Evolutionary conservation across 768 basidiomycete genomes (phyloP).

Genomic region (Omphalotus guepiniiformis): DNA sequence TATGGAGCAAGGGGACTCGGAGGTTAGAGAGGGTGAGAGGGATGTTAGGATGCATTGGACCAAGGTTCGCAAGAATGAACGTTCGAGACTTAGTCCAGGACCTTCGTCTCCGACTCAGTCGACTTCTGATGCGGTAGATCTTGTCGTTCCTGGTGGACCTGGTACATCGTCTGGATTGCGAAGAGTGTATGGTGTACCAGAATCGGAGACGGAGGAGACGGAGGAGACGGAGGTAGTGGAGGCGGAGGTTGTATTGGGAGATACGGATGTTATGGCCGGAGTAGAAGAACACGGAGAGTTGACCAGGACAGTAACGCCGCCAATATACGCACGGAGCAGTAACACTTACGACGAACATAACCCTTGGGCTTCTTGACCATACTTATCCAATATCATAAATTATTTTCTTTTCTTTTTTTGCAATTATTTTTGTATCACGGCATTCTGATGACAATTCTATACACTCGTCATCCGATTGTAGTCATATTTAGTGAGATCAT

Average conservation of each 20-base stretch:
- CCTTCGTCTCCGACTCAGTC: constrained; percentile 9
- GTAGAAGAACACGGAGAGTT: constrained; percentile 14
- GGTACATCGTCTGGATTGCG: constrained; percentile 41
- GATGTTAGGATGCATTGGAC: constrained; percentile 10
- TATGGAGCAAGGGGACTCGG: constrained; percentile 1
- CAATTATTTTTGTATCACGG: too few relatives aligned
- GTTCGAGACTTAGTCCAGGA: constrained; percentile 11
- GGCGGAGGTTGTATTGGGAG: constrained; percentile 26
- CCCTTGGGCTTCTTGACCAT: constrained; percentile 51
- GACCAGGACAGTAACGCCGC: constrained; percentile 39
- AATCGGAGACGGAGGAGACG: constrained; percentile 28
- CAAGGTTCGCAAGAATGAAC: not conserved
- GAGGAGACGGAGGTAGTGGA: constrained; percentile 37
- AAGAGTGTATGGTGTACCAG: constrained; percentile 46
- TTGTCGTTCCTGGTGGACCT: constrained; percentile 63
- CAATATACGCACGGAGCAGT: constrained; percentile 36
- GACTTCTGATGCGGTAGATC: constrained; percentile 68
- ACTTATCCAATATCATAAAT: too few relatives aligned
- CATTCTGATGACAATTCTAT: too few relatives aligned
- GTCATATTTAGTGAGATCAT: too few relatives aligned
- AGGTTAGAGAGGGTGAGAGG: not conserved
- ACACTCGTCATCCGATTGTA: too few relatives aligned
- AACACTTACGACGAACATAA: constrained; percentile 46
- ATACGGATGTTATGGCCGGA: constrained; percentile 17
- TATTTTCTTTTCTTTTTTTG: too few relatives aligned